A percentile compares a stretch with the other conserved stretches of the same genome.
Conservation (phyloP, 352 stramenopile species). For the Phytophthora idaei region DNA sequence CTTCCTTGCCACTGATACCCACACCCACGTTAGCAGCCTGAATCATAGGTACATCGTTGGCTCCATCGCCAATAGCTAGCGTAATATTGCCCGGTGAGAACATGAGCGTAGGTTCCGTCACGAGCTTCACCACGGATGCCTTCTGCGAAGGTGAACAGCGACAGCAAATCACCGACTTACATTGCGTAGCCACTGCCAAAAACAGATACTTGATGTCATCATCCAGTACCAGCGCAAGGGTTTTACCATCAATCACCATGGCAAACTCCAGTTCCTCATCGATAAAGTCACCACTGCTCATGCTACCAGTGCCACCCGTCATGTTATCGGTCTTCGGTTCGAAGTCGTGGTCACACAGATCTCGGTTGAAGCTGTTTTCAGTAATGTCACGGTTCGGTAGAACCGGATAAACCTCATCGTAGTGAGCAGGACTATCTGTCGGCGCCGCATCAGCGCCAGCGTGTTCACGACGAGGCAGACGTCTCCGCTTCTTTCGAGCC, state of each 20-base stretch:
- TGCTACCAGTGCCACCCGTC: conserved; percentile 32
- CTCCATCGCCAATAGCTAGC: conserved; percentile 84
- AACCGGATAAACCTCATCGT: conserved; percentile 76
- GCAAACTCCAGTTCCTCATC: conserved; percentile 88
- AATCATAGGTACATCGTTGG: conserved; percentile 91
- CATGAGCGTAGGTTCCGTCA: conserved; percentile 88
- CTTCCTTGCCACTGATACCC: conserved; percentile 88
- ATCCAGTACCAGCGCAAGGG: conserved; percentile 78
- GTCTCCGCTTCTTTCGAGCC: conserved; percentile 69
- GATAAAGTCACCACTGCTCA: conserved; percentile 56
- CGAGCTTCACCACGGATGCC: conserved; percentile 84
- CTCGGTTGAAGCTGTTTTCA: conserved; percentile 60
- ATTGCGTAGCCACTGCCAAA: conserved; percentile 85
- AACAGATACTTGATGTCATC: conserved; percentile 92
- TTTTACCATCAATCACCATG: conserved; percentile 92
- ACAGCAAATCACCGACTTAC: conserved; percentile 91
- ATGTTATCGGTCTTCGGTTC: conserved; percentile 61
- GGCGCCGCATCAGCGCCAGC: conserved; percentile 38
- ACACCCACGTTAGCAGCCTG: conserved; percentile 87
- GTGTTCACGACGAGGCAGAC: conserved; percentile 60
- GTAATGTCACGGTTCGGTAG: conserved; percentile 57
- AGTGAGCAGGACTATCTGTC: conserved; percentile 47
- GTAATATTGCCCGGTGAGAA: conserved; percentile 90
- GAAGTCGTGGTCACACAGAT: conserved; percentile 69
- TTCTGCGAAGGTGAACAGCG: conserved; percentile 87